Conservation (phyloP, 2,329 filamentous ascomycete genomes). For the Aureobasidium sp. region DNA sequence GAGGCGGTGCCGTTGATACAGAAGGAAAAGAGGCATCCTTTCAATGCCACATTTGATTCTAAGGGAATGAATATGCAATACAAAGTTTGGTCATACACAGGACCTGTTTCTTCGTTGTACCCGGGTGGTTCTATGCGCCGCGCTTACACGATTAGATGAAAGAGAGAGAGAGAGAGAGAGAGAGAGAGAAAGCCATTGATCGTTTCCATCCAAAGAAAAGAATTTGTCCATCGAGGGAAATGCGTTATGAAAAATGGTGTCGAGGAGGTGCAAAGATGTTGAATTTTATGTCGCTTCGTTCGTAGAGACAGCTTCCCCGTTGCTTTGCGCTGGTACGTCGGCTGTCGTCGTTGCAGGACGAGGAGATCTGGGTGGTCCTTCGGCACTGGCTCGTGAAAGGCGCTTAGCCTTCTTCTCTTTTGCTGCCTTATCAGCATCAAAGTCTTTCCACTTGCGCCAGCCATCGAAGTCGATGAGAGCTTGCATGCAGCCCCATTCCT, state of each 20-base stretch:
- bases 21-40: neutral
- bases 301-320: neutral
- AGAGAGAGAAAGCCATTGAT: neutral
- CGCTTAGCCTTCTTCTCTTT: slow-evolving; percentile 12
- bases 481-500: slow-evolving; percentile 99
- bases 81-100: neutral
- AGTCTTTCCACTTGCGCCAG: slow-evolving; percentile 83
- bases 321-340: neutral
- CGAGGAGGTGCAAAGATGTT: neutral
- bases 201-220: neutral
- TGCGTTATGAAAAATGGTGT: neutral
- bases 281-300: neutral
- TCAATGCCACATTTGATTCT: neutral
- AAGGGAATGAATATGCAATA: neutral
- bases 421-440: slow-evolving; percentile 5
- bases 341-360: neutral
- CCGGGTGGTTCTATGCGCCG: slow-evolving; percentile 1
- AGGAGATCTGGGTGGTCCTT: slow-evolving; percentile 2
- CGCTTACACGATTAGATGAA: neutral
- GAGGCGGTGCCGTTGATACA: neutral
- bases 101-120: neutral
- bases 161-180: too few relatives aligned
- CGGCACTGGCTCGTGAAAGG: slow-evolving; percentile 1
- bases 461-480: slow-evolving; percentile 97
- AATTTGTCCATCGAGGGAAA: neutral